Evolutionary conservation across 2,329 filamentous ascomycete genomes (phyloP), one percentile per base, ranked within the genome.

Genomic region (Sphaerulina musiva): DNA sequence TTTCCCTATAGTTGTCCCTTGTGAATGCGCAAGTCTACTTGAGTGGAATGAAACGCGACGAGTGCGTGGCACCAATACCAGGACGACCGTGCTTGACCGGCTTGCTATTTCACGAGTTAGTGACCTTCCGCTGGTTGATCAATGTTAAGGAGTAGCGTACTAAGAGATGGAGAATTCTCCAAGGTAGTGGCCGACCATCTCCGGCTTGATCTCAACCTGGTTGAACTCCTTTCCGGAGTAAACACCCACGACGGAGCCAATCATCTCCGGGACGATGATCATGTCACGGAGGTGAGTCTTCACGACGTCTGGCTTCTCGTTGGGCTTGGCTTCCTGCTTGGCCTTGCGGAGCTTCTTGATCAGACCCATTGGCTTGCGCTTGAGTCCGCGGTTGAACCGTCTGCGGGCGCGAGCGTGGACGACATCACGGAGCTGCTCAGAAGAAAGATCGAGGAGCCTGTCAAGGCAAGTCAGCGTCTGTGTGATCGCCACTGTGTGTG

Each of bases 161-260:
- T 98, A 98, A 81, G 92, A 93, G 82, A 98, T 98, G 68, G 91
- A 96, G 85, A 98, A 98, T 81, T 98, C 93, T 73, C 83, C 93
- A 67, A 98, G 83, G 84, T 96, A 96, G 83, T 97, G 92, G 76
- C 93, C 93, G 78, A 98, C 93, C 93, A 98, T 98, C 84, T 98
- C 93, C 70, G 93, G 93, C 86, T 96, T 96, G 82, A 98, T 93
- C 80, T 98, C 93, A 71, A 98, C 91, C 84, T 96, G 92, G 87
- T 98, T 98, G 88, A 98, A 98, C 80, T 97, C 91, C 87, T 98
- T 98, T 75, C 93, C 93, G 68, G 89, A 95, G 88, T 98, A 98
- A 83, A 98, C 93, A 76, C 91, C 93, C 72, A 98, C 87, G 72
- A 98, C 92, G 78, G 83, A 88, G 72, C 93, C 93, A 75, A 98